Evolutionary conservation across 2,329 filamentous ascomycete genomes (phyloP), one percentile per base, ranked within the genome.

Genomic region (Aspergillus udagawae): DNA sequence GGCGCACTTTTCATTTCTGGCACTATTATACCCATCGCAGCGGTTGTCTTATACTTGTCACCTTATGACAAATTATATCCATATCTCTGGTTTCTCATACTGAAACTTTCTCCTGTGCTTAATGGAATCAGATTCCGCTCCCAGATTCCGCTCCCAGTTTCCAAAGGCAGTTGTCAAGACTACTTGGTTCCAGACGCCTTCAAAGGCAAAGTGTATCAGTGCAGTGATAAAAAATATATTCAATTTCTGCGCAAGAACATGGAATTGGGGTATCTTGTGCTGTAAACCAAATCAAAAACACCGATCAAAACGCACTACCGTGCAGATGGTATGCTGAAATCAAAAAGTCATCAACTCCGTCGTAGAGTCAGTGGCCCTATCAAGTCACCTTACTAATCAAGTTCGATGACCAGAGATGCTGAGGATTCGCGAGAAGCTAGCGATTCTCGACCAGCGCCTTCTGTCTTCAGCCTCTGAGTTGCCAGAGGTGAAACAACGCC

Each of bases 381-480:
- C 23, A 17, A 20, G 47, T 14, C 12, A 32, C 32, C 54, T 60
- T 67, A 42, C 54, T 60, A 69, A 42, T 69, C 67, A 47, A 69
- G 52, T 25, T 65, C 54, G 29, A 70, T 67, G 35, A 70, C 56
- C 44, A 64, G 56, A 38, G 54, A 20, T 25, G 45, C 21, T 14
- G 44, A 23, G 10, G 44, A 47, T 14, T 47, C 44, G 44, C 44
- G 21, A 23, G 21, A 47, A 14, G 44, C 44, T 25, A 23, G 21
- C 21, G 44, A 47, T 23, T 47, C 44, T 23, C 21, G 44, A 47
- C 44, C 44, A 23, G 23, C 44, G 6, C 44, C 49, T 32, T 62
- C 60, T 28, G 58, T 41, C 47, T 64, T 64, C 27, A 54, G 60
- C 25, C 53, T 58, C 48, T 62, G 57, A 23, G 60, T 27, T 2